Conservation (phyloP, 306 rosid species). For the Erythrophleum fordii region DNA sequence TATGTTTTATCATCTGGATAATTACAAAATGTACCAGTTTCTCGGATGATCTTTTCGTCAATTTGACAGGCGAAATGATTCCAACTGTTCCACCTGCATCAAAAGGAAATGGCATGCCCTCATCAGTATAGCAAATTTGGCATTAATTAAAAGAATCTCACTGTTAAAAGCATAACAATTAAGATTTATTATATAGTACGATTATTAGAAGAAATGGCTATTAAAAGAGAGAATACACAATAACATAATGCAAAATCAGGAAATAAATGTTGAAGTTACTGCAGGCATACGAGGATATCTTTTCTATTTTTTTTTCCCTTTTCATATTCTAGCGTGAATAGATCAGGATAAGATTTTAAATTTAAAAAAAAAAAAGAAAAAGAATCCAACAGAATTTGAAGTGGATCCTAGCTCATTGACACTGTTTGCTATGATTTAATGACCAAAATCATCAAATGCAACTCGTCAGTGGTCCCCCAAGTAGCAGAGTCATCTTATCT, state of each 20-base stretch:
- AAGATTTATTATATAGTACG: not conserved
- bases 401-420: not conserved
- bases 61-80: slow-evolving; percentile 80
- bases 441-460: not conserved
- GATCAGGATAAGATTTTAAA: not conserved
- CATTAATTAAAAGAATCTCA: too few species aligned
- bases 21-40: slow-evolving; percentile 62
- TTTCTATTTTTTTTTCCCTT: not conserved
- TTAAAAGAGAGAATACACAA: not conserved
- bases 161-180: too few species aligned
- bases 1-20: not conserved
- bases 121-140: too few species aligned
- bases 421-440: not conserved
- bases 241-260: not conserved
- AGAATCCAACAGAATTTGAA: not conserved
- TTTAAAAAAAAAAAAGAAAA: not conserved
- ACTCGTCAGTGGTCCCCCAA: not conserved
- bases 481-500: too few species aligned
- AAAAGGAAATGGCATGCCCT: not conserved
- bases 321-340: not conserved
- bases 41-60: slow-evolving; percentile 67
- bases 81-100: slow-evolving; percentile 96
- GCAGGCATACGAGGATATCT: not conserved
- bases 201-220: too few species aligned
- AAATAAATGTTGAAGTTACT: not conserved